Evolutionary conservation across 2,329 filamentous ascomycete species (phyloP), one percentile per base, ranked within the genome.

Genomic region (Beauveria medogensis): DNA sequence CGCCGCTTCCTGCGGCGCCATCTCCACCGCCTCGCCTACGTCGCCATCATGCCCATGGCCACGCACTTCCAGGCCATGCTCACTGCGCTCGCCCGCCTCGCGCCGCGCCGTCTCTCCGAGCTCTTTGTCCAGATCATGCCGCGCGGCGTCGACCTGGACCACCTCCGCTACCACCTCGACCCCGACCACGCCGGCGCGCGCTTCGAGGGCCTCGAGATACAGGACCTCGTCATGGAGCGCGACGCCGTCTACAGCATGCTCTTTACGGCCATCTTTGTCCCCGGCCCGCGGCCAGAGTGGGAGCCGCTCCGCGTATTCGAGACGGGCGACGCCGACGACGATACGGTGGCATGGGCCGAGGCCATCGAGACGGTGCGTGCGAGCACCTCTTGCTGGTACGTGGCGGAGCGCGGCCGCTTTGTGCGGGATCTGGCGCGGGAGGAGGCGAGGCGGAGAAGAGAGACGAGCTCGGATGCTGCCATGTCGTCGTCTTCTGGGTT

Each of bases 31-130:
- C 71, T 88, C 53, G 77, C 75, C 59, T 90, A 89, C 68, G 79
- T 86, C 3, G 85, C 83, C 43, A 81, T 89, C 8, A 91, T 90
- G 65, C 88, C 88, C 0, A 83, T 86, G 41, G 78, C 80, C 53
- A 79, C 80, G 6, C 87, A 90, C 68, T 78, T 89, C 55, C 22
- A 26, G 41, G 16, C 28, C 4, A 28, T 43, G 26, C 34, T 59
- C 7, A 5, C 22, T 40, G 10, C 28, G 26, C 26, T 28, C 16
- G 37, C 20, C 22, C 28, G 28, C 43, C 37, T 47, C 24, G 37
- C 30, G 9, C 46, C 34, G 24, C 51, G 7, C 44, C 58, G 41
- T 14, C 43, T 89, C 3, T 75, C 81, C 47, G 74, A 74, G 14
- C 71, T 88, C 1, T 85, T 78, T 60, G 71, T 87, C 14, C 84